phyloP scores from a whole-genome alignment of 106 monocot species.

The Dioscorea alata region DNA sequence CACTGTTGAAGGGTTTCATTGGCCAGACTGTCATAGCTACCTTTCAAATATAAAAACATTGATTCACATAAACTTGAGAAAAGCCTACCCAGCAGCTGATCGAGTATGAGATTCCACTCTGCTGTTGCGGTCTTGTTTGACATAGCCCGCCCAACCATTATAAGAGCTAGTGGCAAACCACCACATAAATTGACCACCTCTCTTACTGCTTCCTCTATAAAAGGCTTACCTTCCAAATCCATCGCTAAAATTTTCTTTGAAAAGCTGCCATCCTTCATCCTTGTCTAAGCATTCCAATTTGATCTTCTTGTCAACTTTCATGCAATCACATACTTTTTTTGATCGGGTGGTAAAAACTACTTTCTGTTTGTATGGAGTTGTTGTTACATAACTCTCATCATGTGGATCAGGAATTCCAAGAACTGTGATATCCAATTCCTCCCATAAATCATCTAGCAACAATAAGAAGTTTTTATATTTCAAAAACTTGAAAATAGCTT shows the following conservation, averaged over 20 bases:
- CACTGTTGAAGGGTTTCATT: conserved; percentile 4
- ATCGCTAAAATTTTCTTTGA: not conserved
- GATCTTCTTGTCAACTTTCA: not conserved
- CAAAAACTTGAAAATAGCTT: conserved; percentile 3
- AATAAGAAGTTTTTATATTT: conserved; percentile 10
- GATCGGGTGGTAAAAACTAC: conserved; percentile 7
- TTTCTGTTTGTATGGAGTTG: not conserved
- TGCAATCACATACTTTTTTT: not conserved
- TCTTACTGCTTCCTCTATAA: not conserved
- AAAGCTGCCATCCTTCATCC: conserved; percentile 1
- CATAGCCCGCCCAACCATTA: conserved; percentile 1
- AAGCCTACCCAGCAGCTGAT: not conserved
- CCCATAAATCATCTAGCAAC: conserved; percentile 21
- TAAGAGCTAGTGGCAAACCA: conserved; percentile 12
- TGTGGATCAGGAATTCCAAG: too few relatives aligned
- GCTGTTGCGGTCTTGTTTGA: not conserved
- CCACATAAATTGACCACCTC: conserved; percentile 1
- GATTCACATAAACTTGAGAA: not conserved
- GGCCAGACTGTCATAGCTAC: conserved; percentile 15
- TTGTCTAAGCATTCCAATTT: not conserved
- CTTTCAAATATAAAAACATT: not conserved
- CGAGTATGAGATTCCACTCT: not conserved
- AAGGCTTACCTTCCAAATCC: not conserved
- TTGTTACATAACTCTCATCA: not conserved
- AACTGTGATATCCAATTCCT: not conserved